A percentile compares a stretch with the other conserved stretches of the same genome.
Conservation (phyloP, 2,329 filamentous ascomycete genomes). For the Claviceps humidiphila region DNA sequence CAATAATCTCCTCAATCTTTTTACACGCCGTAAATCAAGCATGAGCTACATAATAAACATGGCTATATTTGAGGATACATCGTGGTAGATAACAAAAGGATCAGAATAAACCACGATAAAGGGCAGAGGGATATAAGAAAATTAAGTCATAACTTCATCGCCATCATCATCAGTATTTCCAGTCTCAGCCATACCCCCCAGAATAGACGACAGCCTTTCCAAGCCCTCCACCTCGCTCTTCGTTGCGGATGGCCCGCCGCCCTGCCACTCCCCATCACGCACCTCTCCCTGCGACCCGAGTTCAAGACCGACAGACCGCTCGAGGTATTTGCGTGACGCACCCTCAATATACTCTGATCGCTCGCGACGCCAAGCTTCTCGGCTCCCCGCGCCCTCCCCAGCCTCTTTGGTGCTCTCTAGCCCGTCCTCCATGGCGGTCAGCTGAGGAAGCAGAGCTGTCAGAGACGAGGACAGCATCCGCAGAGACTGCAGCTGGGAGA, state of each 20-base stretch:
- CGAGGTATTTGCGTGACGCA: conserved; percentile 63
- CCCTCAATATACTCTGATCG: conserved; percentile 73
- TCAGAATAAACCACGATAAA: too few species aligned
- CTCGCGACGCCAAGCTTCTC: conserved; percentile 51
- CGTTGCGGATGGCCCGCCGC: conserved; percentile 34
- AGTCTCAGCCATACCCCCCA: conserved; percentile 19
- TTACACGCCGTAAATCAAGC: too few species aligned
- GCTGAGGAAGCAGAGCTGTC: conserved; percentile 50
- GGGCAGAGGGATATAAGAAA: neutral
- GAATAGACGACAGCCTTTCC: conserved; percentile 34
- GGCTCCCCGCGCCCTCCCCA: conserved; percentile 14
- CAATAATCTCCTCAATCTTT: too few species aligned
- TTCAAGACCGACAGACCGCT: conserved; percentile 55
- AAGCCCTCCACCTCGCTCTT: conserved; percentile 43
- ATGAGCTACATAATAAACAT: too few species aligned
- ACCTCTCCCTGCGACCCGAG: conserved; percentile 47
- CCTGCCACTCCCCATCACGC: conserved; percentile 52
- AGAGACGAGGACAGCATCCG: conserved; percentile 50
- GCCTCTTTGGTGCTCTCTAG: neutral
- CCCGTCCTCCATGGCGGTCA: conserved; percentile 19
- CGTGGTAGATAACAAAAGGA: too few species aligned
- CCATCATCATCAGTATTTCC: neutral
- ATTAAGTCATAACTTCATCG: conserved; percentile 9
- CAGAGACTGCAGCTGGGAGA: conserved; percentile 72
- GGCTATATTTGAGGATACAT: too few species aligned